phyloP scores from a whole-genome alignment of 345 rosid genomes.

The Psidium guajava region DNA sequence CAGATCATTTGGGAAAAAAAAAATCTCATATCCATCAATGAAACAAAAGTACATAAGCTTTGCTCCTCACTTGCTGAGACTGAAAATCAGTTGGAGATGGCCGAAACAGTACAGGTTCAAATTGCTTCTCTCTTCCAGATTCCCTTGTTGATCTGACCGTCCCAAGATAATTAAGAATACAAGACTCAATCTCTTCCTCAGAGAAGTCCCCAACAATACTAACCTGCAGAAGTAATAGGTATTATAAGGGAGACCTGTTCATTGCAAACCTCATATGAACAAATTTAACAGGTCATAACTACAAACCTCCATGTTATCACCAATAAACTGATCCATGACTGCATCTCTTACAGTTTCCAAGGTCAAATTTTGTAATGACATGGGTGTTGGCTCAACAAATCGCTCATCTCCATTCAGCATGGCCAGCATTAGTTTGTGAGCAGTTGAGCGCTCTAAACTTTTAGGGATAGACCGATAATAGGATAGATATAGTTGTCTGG shows the following conservation, averaged over 20 bases:
- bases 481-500: conserved; percentile 83
- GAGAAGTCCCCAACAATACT: conserved; percentile 96
- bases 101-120: conserved; percentile 55
- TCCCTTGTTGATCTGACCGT: conserved; percentile 62
- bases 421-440: conserved; percentile 94
- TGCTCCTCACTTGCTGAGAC: conserved; percentile 61
- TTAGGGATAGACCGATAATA: conserved; percentile 96
- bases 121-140: conserved; percentile 19
- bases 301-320: conserved; percentile 90
- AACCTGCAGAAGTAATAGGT: conserved; percentile 29
- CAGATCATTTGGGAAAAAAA: not conserved
- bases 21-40: not conserved
- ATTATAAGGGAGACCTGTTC: not conserved
- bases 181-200: conserved; percentile 74
- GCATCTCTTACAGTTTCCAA: conserved; percentile 78
- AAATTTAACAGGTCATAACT: not conserved
- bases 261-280: not conserved
- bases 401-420: conserved; percentile 98
- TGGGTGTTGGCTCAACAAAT: conserved; percentile 89
- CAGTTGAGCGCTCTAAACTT: conserved; percentile 98
- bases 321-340: conserved; percentile 90
- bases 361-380: conserved; percentile 64
- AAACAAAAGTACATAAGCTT: conserved; percentile 5
- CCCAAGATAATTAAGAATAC: conserved; percentile 85
- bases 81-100: conserved; percentile 65